Evolutionary conservation across 1,284 basidiomycete genomes (phyloP), one percentile per base, ranked within the genome.

Genomic region (Prillingera fragicola): DNA sequence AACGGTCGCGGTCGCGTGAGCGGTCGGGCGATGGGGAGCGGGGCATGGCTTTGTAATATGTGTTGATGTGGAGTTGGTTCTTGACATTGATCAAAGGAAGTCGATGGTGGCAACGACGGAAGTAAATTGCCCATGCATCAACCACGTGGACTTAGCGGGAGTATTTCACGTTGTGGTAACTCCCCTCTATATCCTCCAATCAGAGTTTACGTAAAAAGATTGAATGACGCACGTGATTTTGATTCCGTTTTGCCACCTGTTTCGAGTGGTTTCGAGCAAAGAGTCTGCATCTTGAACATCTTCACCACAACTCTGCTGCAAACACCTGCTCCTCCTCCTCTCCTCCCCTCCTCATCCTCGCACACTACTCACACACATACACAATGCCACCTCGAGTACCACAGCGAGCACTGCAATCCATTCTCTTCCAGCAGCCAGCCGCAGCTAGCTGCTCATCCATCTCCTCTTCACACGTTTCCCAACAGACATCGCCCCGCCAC

Each of bases 321-420:
- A 6, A n/a, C 14, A 17, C 31, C 5, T 17, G 8, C 8, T 17
- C 31, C 9, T 32, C 31, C 4, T 17, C 31, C 5, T 32, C 19
- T n/a, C 10, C n/a, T 32, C 19, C n/a, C 5, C 31, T 32, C 14
- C 18, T 5, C 17, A 18, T 37, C 24, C 4, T 19, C 15, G 6
- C 33, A 22, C 22, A 22, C 15, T 27, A 24, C 27, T 26, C 31
- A 37, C 17, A 19, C 41, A 18, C 40, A 34, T 8, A 21, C n/a
- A 38, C 31, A 31, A 50, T 50, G 48, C 48, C 48, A 36, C 48
- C 48, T 15, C 21, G 48, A 38, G 34, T 50, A 35, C 48, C 48
- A 22, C 28, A 43, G 39, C 43, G 48, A 22, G 48, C 48, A 18
- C 33, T 50, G 14, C 40, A 18, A 22, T 32, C 14, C n/a, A 38